Conservation (phyloP, 2,329 filamentous ascomycete species). For the Stemphylium lycopersici region DNA sequence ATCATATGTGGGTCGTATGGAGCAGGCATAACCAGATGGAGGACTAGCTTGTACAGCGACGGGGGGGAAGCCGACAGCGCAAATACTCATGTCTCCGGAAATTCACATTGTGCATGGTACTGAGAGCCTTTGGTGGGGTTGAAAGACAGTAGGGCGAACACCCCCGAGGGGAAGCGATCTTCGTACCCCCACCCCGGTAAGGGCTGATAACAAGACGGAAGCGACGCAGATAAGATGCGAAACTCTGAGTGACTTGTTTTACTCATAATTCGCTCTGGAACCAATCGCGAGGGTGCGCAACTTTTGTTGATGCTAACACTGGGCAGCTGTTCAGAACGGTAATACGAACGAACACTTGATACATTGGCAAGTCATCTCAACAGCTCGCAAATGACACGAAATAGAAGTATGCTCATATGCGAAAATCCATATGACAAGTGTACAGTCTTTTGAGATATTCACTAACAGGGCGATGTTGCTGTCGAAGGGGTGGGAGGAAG, state of each 20-base stretch:
- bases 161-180: slow-evolving; percentile 21
- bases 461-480: slow-evolving; percentile 1
- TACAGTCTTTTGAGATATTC: background rate
- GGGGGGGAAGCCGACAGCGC: background rate
- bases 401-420: background rate
- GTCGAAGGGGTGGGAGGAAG: slow-evolving; percentile 18
- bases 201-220: slow-evolving; percentile 15
- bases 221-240: slow-evolving; percentile 27
- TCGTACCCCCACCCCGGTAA: slow-evolving; percentile 5
- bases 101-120: slow-evolving; percentile 17
- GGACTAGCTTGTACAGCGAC: slow-evolving; percentile 4
- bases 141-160: slow-evolving; percentile 1
- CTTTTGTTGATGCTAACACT: background rate
- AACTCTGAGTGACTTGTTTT: slow-evolving; percentile 14
- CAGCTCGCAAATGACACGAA: background rate
- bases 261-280: background rate
- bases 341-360: background rate
- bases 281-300: background rate
- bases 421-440: background rate
- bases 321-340: background rate
- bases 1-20: slow-evolving; percentile 6
- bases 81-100: slow-evolving; percentile 13
- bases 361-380: too few species aligned
- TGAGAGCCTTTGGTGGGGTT: slow-evolving; percentile 8
- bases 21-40: slow-evolving; percentile 9